These are phyloP conservation scores for Fraxinus latifolia DNA, from an alignment of 305 asterid genomes.

Conservation along the genomic window DNA sequence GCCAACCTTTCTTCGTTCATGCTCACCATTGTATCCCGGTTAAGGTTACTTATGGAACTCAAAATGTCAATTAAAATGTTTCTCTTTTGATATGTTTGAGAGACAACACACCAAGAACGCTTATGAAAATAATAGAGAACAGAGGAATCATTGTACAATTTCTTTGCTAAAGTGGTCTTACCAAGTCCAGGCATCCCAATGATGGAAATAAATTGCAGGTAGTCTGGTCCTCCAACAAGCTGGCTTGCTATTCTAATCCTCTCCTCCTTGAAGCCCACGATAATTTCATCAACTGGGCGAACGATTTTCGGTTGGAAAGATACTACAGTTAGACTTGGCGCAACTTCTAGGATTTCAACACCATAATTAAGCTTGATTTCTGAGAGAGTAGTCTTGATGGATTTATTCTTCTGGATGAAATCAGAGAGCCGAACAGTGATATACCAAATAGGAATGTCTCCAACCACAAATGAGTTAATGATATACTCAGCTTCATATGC, in stretches of 20 bases:
- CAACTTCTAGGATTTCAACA: neutral
- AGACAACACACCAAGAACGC: neutral
- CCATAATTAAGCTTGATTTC: neutral
- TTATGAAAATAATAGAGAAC: neutral
- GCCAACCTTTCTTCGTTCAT: neutral
- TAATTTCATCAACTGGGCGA: neutral
- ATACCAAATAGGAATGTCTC: neutral
- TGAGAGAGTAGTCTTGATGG: neutral
- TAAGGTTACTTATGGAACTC: neutral
- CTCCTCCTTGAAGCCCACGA: neutral
- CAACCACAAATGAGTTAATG: neutral
- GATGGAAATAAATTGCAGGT: conserved; percentile 8
- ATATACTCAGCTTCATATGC: neutral
- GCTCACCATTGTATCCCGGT: neutral
- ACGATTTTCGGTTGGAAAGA: neutral
- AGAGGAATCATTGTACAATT: neutral
- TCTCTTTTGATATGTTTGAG: neutral
- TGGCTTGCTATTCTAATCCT: neutral
- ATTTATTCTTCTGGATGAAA: neutral
- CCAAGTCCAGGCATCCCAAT: conserved; percentile 25
- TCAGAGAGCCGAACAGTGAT: neutral
- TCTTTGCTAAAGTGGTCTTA: conserved; percentile 6
- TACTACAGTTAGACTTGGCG: neutral
- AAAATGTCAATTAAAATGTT: neutral
- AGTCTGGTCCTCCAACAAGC: neutral